Conservation (phyloP, 1,284 basidiomycete species). For the Ustanciosporium gigantosporum region DNA sequence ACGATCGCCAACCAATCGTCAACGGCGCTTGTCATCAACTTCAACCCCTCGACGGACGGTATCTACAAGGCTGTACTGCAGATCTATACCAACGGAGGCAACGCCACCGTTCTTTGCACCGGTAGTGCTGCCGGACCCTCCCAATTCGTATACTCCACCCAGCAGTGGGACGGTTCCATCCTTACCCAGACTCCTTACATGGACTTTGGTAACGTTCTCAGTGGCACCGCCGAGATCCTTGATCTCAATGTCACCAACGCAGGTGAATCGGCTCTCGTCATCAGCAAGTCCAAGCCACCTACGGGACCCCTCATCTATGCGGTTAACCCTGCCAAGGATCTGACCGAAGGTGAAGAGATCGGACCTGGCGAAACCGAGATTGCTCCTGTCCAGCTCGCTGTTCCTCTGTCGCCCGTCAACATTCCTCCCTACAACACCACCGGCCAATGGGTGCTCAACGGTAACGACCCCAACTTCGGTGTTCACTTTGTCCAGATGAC, state of each 20-base stretch:
- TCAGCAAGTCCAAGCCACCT: conserved; percentile 16
- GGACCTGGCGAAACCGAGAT: conserved; percentile 1
- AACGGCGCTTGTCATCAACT: conserved; percentile 9
- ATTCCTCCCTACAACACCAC: conserved; percentile 4
- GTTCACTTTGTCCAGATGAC: conserved; percentile 15
- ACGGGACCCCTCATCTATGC: conserved; percentile 1
- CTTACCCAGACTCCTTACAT: conserved; percentile 2
- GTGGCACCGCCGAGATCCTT: not conserved
- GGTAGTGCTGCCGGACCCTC: conserved; percentile 5
- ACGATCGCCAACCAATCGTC: conserved; percentile 5
- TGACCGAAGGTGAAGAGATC: conserved; percentile 10
- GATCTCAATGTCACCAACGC: conserved; percentile 7
- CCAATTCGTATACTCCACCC: not conserved
- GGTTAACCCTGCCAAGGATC: conserved; percentile 4
- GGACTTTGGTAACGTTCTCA: conserved; percentile 11
- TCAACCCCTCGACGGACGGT: conserved; percentile 9
- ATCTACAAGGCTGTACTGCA: conserved; percentile 2
- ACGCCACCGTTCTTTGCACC: conserved; percentile 3
- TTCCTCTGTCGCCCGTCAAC: conserved; percentile 1
- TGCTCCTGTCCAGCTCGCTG: conserved; percentile 1
- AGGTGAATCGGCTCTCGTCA: conserved; percentile 9
- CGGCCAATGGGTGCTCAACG: conserved; percentile 11
- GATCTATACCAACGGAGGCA: conserved; percentile 13
- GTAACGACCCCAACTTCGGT: conserved; percentile 19
- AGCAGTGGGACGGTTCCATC: conserved; percentile 6